Evolutionary conservation across 2,329 filamentous ascomycete genomes (phyloP).

Genomic region (Aspergillus spinulosporus): DNA sequence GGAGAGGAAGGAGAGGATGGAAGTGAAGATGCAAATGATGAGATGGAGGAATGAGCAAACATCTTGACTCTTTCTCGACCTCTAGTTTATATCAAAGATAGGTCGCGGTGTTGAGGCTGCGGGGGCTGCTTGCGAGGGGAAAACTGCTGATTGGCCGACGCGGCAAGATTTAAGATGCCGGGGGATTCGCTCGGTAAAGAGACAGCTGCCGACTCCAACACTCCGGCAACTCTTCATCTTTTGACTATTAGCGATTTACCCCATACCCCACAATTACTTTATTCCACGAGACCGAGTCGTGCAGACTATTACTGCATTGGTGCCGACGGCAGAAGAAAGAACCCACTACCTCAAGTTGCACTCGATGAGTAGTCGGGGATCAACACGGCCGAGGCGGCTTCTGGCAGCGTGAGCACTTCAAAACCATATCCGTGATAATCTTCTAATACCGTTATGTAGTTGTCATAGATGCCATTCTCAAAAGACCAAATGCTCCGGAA

Average conservation of each 20-base stretch:
- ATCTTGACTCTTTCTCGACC: background rate
- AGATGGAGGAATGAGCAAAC: background rate
- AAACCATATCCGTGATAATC: background rate
- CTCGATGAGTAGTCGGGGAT: slow-evolving; percentile 3
- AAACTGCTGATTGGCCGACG: background rate
- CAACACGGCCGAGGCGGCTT: slow-evolving; percentile 11
- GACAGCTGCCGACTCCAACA: background rate
- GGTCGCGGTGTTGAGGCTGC: background rate
- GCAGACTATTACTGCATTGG: background rate
- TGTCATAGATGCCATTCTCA: slow-evolving; percentile 11
- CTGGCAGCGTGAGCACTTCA: slow-evolving; percentile 13
- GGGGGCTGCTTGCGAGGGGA: background rate
- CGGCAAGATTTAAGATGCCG: slow-evolving; percentile 1
- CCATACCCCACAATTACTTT: slow-evolving; percentile 11
- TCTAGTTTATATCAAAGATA: slow-evolving; percentile 9
- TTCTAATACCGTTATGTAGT: slow-evolving; percentile 3
- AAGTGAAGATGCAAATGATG: background rate
- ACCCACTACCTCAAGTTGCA: background rate
- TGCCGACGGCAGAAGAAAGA: background rate
- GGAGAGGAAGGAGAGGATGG: background rate
- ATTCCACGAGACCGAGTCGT: background rate
- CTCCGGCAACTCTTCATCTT: background rate
- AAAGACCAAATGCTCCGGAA: slow-evolving; percentile 11
- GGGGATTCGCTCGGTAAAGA: background rate
- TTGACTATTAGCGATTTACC: slow-evolving; percentile 1